Conservation (phyloP, 345 rosid species). For the Atalantia buxifolia region DNA sequence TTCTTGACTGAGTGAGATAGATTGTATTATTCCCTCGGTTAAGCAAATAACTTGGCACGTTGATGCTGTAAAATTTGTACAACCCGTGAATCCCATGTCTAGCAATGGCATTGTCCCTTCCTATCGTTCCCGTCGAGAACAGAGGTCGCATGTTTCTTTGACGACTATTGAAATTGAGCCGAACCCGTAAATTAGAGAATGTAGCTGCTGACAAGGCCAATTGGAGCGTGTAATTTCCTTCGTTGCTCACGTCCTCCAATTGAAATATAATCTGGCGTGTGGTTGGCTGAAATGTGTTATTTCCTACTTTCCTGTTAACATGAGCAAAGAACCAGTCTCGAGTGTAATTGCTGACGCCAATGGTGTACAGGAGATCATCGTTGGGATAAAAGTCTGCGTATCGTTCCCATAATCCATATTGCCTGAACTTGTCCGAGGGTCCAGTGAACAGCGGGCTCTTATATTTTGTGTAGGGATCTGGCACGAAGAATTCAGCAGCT, state of each 20-base stretch:
- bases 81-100: too few species aligned
- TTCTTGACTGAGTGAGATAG: too few species aligned
- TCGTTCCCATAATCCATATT: conserved; percentile 76
- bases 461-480: conserved; percentile 24
- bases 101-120: too few species aligned
- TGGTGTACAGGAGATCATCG: conserved; percentile 44
- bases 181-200: conserved; percentile 44
- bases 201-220: conserved; percentile 73
- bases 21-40: too few species aligned
- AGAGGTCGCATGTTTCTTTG: too few species aligned
- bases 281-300: conserved; percentile 30
- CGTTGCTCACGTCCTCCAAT: conserved; percentile 21
- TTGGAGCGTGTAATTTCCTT: conserved; percentile 53
- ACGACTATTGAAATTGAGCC: conserved; percentile 29
- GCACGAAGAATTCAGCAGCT: too few species aligned
- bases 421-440: conserved; percentile 53
- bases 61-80: too few species aligned
- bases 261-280: conserved; percentile 68
- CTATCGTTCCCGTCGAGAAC: too few species aligned
- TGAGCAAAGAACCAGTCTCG: conserved; percentile 87
- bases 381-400: conserved; percentile 54
- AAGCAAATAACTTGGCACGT: too few species aligned
- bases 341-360: conserved; percentile 40
- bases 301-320: conserved; percentile 45
- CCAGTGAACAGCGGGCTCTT: conserved; percentile 35